Conservation (phyloP, 495 filamentous ascomycete genomes). For the Beverwykella pulmonaria region DNA sequence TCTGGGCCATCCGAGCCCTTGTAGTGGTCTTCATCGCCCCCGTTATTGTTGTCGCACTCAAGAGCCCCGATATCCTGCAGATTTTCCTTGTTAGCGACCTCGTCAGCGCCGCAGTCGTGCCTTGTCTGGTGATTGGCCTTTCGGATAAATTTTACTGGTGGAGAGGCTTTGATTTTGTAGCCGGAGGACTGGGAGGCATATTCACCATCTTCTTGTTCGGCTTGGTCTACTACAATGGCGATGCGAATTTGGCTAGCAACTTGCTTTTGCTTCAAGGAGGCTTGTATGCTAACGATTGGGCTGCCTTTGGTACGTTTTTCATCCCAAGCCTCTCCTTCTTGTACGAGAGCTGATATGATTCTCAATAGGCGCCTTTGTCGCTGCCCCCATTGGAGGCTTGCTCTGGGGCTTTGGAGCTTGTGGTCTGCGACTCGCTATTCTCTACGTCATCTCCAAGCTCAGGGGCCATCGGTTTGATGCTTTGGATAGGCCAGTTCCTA, state of each 20-base stretch:
- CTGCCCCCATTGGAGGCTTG: slow-evolving; percentile 70
- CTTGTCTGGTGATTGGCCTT: slow-evolving; percentile 67
- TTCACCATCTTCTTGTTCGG: slow-evolving; percentile 77
- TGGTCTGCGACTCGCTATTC: slow-evolving; percentile 55
- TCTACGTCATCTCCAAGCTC: slow-evolving; percentile 55
- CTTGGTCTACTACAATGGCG: slow-evolving; percentile 62
- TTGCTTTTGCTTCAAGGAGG: slow-evolving; percentile 70
- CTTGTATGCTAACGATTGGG: slow-evolving; percentile 72
- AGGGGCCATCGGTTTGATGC: slow-evolving; percentile 62
- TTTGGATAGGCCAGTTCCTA: slow-evolving; percentile 58
- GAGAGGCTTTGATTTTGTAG: slow-evolving; percentile 72
- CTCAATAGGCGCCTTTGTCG: slow-evolving; percentile 65
- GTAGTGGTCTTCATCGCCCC: slow-evolving; percentile 72
- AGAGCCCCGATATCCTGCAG: slow-evolving; percentile 69
- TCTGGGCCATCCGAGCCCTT: slow-evolving; percentile 66
- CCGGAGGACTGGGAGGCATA: slow-evolving; percentile 71
- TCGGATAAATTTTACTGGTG: slow-evolving; percentile 67
- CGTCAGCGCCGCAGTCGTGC: slow-evolving; percentile 69
- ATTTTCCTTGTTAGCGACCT: slow-evolving; percentile 79
- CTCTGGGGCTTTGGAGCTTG: slow-evolving; percentile 68
- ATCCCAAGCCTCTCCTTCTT: background rate
- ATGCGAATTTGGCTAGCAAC: slow-evolving; percentile 62
- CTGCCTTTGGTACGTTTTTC: slow-evolving; percentile 60
- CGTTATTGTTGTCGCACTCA: slow-evolving; percentile 68
- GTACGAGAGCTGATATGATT: background rate